Conservation (phyloP, 352 stramenopile genomes). For the Phytophthora capsici region DNA sequence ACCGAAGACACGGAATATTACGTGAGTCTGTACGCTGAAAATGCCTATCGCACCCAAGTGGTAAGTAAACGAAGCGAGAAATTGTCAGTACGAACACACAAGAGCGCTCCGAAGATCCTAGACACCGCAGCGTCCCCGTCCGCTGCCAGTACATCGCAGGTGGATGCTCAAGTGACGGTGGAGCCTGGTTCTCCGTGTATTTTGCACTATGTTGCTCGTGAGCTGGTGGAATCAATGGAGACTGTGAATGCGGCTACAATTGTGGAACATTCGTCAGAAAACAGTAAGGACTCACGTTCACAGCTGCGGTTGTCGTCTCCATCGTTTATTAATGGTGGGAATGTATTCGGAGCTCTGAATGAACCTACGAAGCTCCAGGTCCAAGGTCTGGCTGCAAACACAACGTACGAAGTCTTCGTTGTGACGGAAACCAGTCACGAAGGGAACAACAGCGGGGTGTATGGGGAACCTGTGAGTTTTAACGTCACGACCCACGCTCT, state of each 20-base stretch:
- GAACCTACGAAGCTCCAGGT: constrained; percentile 24
- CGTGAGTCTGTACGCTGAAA: constrained; percentile 65
- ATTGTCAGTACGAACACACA: constrained; percentile 48
- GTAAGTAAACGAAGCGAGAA: constrained; percentile 38
- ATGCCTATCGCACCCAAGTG: constrained; percentile 57
- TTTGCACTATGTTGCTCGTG: constrained; percentile 57
- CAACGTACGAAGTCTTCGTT: constrained; percentile 59
- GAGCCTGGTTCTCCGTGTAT: constrained; percentile 37
- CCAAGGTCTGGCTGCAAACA: constrained; percentile 49
- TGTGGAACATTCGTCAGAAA: constrained; percentile 22
- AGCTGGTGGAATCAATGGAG: constrained; percentile 1
- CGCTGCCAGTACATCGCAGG: constrained; percentile 40
- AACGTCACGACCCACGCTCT: constrained; percentile 60
- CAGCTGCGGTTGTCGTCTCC: constrained; percentile 23
- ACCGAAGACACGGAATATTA: constrained; percentile 53
- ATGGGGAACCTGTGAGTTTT: constrained; percentile 34
- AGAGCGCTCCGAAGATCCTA: constrained; percentile 42
- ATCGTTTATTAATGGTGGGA: constrained; percentile 20
- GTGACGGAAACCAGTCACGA: constrained; percentile 52
- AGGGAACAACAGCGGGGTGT: constrained; percentile 55
- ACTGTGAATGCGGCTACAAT: constrained; percentile 22
- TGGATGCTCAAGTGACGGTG: constrained; percentile 31
- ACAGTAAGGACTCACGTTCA: constrained; percentile 1
- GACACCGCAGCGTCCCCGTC: constrained; percentile 29
- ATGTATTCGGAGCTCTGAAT: constrained; percentile 8